These are phyloP conservation scores for Mariannaea sp. DNA, from an alignment of 2,329 filamentous ascomycete genomes.

Conservation along the genomic window DNA sequence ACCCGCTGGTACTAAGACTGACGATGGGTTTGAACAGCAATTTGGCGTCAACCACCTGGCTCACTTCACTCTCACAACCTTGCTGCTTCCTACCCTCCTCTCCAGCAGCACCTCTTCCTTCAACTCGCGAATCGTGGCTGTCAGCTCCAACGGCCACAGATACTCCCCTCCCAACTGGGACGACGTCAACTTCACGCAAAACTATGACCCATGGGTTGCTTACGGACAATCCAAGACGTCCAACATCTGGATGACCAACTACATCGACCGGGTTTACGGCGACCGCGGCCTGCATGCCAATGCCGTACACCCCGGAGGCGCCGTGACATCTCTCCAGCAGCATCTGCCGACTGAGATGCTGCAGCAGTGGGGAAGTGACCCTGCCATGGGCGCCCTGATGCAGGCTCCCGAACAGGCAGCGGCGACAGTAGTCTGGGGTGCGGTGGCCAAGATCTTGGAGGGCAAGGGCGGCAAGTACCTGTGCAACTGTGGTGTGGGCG, in stretches of 20 bases:
- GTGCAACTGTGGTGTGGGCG: constrained; percentile 45
- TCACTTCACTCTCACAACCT: constrained; percentile 51
- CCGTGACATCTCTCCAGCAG: constrained; percentile 27
- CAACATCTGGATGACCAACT: constrained; percentile 53
- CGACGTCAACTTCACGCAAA: constrained; percentile 47
- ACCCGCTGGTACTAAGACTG: constrained; percentile 40
- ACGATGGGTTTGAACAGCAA: constrained; percentile 55
- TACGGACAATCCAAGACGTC: constrained; percentile 54
- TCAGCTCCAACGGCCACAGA: constrained; percentile 51
- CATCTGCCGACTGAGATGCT: constrained; percentile 1
- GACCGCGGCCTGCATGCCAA: constrained; percentile 46
- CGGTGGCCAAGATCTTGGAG: constrained; percentile 48
- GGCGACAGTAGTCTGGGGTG: constrained; percentile 53
- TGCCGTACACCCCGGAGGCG: constrained; percentile 51
- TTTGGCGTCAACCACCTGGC: constrained; percentile 57
- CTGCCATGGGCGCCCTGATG: constrained; percentile 7
- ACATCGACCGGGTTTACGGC: constrained; percentile 52
- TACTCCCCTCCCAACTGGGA: constrained; percentile 41
- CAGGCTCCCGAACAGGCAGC: constrained; percentile 48
- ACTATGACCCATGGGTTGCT: constrained; percentile 39
- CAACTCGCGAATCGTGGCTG: constrained; percentile 50
- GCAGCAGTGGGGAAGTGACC: constrained; percentile 5
- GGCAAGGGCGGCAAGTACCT: constrained; percentile 54
- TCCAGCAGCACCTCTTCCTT: constrained; percentile 44
- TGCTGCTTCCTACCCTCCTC: constrained; percentile 51